Base-by-base conservation (phyloP, 1,139 yeast species). In the Candida pseudoviswanathii region DNA sequence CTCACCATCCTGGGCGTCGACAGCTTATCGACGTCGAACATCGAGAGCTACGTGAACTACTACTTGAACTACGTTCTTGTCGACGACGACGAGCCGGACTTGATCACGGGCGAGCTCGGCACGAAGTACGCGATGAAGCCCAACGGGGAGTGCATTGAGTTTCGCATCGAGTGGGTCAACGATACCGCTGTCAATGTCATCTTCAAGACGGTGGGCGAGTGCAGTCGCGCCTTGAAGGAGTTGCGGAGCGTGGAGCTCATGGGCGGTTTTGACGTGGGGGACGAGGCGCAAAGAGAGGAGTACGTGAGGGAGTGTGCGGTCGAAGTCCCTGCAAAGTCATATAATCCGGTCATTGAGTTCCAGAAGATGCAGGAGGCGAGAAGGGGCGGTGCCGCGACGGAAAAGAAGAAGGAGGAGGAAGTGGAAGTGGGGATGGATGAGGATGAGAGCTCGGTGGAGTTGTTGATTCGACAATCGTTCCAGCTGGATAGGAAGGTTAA, bases 111-210 rank as follows among this genome's bases (percentile, higher is more conserved):
- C 5, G 41, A 37, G 26, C 11, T 37, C 6, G n/a, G 6, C 30
- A 37, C 25, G 27, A 37, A 37, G 26, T 70, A 67, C 49, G 64
- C 64, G 36, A 65, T 64, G 9, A 55, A 60, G 22, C 70, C 73
- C 1, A 53, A 62, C 26, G 68, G 64, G 33, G 62, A 67, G 3
- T 71, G 67, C 46, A 53, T 66, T 11, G 62, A 61, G 22, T 84
- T 80, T 63, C 68, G 72, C 46, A 65, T 86, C 27, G 85, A 86
- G 59, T 87, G 95, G 95, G 77, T 87, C 43, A 81, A 87, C 60
- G 95, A 87, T 62, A 62, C 78, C 11, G 70, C 81, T 1, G 77
- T 85, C 27, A 82, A 81, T 51, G 63, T 85, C 11, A 82, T 77
- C 2, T 86, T 82, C 60, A 66, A 70, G 33, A 67, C 74, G 25